A percentile compares a stretch with the other conserved stretches of the same genome.
phyloP scores from a whole-genome alignment of 2,329 filamentous ascomycete species.

The Hymenotorrendiella dingleyae region DNA sequence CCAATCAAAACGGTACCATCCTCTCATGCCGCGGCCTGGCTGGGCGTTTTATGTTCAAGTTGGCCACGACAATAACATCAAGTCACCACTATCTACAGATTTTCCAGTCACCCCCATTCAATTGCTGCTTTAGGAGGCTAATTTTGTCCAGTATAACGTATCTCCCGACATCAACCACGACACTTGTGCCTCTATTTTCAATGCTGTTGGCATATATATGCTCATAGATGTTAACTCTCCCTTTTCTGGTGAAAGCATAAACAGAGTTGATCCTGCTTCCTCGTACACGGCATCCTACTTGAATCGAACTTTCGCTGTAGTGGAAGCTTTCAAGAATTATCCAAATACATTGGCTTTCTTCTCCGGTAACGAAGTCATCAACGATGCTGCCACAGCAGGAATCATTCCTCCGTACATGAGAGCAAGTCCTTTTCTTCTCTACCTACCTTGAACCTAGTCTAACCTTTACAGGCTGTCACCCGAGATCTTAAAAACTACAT shows the following conservation, averaged over 20 bases:
- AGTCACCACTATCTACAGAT: too few species aligned
- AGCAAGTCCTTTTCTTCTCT: slow-evolving; percentile 16
- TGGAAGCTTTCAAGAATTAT: slow-evolving; percentile 62
- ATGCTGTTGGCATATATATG: slow-evolving; percentile 63
- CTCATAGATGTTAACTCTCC: slow-evolving; percentile 64
- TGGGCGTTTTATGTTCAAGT: too few species aligned
- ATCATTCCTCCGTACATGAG: slow-evolving; percentile 63
- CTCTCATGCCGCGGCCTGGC: too few species aligned
- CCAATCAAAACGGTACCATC: too few species aligned
- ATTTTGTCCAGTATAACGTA: slow-evolving; percentile 47
- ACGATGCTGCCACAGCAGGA: slow-evolving; percentile 53
- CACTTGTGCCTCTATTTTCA: slow-evolving; percentile 62
- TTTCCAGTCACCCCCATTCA: too few species aligned
- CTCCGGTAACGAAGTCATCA: slow-evolving; percentile 74
- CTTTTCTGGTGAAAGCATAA: slow-evolving; percentile 50
- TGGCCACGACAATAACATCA: too few species aligned
- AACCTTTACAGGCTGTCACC: slow-evolving; percentile 56
- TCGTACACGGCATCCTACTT: slow-evolving; percentile 56
- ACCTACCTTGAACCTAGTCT: slow-evolving; percentile 1
- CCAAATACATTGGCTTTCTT: slow-evolving; percentile 69
- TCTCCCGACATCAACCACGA: slow-evolving; percentile 62
- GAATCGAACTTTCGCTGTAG: slow-evolving; percentile 61
- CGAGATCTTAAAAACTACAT: slow-evolving; percentile 80
- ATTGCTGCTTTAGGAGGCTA: neutral
- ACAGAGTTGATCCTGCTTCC: slow-evolving; percentile 48